Conservation (phyloP, 2,329 filamentous ascomycete genomes). For the Neurospora crassa region DNA sequence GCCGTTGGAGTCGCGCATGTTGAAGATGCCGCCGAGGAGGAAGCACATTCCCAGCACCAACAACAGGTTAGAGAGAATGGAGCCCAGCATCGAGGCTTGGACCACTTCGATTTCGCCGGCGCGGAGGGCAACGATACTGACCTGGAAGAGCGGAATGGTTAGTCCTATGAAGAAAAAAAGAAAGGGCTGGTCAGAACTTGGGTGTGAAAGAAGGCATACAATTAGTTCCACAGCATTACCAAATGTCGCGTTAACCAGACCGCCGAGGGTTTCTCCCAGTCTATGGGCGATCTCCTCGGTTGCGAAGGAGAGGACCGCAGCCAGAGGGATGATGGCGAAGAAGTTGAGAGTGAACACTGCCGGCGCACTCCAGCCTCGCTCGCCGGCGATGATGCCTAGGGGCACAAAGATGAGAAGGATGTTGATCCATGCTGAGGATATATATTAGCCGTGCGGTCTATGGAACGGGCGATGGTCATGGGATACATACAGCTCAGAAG, state of each 20-base stretch:
- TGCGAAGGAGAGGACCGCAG: constrained; percentile 64
- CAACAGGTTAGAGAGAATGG: constrained; percentile 87
- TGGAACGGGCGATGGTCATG: too few species aligned
- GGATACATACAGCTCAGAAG: constrained; percentile 46
- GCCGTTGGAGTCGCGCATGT: constrained; percentile 47
- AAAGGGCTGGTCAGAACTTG: not conserved
- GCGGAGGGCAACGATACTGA: constrained; percentile 82
- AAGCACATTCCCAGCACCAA: constrained; percentile 79
- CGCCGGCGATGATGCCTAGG: constrained; percentile 59
- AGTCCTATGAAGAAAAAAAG: not conserved
- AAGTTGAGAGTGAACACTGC: constrained; percentile 71
- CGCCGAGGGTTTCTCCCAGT: constrained; percentile 64
- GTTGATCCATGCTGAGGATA: constrained; percentile 48
- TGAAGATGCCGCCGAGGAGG: constrained; percentile 61
- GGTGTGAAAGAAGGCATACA: constrained; percentile 34
- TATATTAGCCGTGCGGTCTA: not conserved
- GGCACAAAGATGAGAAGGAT: constrained; percentile 65
- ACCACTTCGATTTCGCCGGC: constrained; percentile 88
- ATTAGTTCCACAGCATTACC: constrained; percentile 75
- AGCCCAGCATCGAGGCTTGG: constrained; percentile 96
- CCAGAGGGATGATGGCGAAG: constrained; percentile 68
- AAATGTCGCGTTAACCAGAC: constrained; percentile 67
- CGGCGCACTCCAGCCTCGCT: constrained; percentile 51
- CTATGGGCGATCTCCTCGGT: constrained; percentile 68
- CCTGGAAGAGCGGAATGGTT: constrained; percentile 35